Percentiles rank a stretch among this genome's conserved stretches.
Evolutionary conservation across 2,329 filamentous ascomycete genomes (phyloP).

Genomic region (Gaeumannomyces sp.): DNA sequence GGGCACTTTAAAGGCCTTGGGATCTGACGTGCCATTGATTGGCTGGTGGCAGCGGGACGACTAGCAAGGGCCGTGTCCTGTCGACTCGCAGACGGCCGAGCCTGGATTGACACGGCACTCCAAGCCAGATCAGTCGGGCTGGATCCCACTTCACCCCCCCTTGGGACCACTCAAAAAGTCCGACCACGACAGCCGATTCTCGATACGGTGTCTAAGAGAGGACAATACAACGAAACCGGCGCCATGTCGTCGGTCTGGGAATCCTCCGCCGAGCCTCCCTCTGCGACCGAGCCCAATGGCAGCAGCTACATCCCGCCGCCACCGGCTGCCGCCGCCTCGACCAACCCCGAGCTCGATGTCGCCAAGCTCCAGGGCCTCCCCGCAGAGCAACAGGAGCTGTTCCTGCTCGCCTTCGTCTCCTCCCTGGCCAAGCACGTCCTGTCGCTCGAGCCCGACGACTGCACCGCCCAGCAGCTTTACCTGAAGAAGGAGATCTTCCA

Average conservation of each 20-base stretch:
- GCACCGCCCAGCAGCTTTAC: slow-evolving; percentile 82
- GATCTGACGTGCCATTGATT: not conserved
- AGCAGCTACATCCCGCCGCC: slow-evolving; percentile 13
- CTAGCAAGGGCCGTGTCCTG: too few relatives aligned
- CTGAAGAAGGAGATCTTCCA: slow-evolving; percentile 93
- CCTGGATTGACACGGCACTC: not conserved
- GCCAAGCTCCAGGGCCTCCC: slow-evolving; percentile 83
- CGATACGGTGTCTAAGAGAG: not conserved
- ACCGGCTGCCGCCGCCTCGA: slow-evolving; percentile 28
- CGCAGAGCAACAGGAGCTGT: slow-evolving; percentile 91
- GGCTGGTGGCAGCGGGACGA: not conserved
- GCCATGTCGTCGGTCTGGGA: slow-evolving; percentile 7
- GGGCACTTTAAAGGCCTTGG: too few relatives aligned
- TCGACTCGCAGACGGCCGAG: not conserved
- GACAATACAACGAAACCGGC: slow-evolving; percentile 2
- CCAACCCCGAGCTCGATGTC: slow-evolving; percentile 73
- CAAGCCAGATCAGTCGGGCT: not conserved
- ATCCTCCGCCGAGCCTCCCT: not conserved
- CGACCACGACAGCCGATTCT: not conserved
- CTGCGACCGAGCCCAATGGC: slow-evolving; percentile 3
- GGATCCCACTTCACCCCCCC: too few relatives aligned
- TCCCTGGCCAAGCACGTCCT: slow-evolving; percentile 76
- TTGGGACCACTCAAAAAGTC: not conserved
- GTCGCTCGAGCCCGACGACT: slow-evolving; percentile 67
- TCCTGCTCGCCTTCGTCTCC: slow-evolving; percentile 82